Evolutionary conservation across 495 filamentous ascomycete species (phyloP).

Genomic region (Aspergillus avenaceus): DNA sequence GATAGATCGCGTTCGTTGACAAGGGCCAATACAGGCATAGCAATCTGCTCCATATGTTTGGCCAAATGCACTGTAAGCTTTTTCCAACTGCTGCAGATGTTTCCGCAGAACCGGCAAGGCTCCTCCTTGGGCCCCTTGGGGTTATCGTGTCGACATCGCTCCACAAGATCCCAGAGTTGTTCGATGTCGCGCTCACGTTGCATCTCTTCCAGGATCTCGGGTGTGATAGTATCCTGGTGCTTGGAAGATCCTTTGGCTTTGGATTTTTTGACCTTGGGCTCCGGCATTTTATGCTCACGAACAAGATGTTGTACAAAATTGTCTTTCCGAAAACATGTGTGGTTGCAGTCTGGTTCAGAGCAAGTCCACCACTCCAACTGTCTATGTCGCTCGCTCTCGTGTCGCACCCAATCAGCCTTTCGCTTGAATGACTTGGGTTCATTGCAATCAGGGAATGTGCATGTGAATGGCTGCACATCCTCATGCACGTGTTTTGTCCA

Average conservation of each 20-base stretch:
- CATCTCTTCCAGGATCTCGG: slow-evolving; percentile 36
- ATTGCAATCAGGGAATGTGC: slow-evolving; percentile 78
- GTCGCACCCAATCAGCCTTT: slow-evolving; percentile 95
- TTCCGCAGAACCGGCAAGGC: slow-evolving; percentile 86
- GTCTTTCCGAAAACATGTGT: slow-evolving; percentile 85
- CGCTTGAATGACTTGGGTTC: slow-evolving; percentile 95
- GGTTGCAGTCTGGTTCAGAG: slow-evolving; percentile 72
- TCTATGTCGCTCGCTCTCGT: slow-evolving; percentile 91
- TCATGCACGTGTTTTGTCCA: slow-evolving; percentile 99
- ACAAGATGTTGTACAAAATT: slow-evolving; percentile 96
- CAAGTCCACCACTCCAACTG: slow-evolving; percentile 94
- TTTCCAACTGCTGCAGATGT: slow-evolving; percentile 81
- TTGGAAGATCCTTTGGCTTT: slow-evolving; percentile 31
- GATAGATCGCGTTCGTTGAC: slow-evolving; percentile 42
- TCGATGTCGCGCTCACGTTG: slow-evolving; percentile 53
- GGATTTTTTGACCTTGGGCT: slow-evolving; percentile 58
- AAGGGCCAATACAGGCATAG: slow-evolving; percentile 76
- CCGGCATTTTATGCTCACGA: slow-evolving; percentile 84
- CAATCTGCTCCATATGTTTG: slow-evolving; percentile 96
- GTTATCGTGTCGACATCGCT: slow-evolving; percentile 72
- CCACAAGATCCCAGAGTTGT: slow-evolving; percentile 71
- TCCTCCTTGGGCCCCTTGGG: slow-evolving; percentile 65
- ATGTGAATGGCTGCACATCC: slow-evolving; percentile 93
- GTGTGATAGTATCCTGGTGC: slow-evolving; percentile 29
- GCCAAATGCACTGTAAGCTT: slow-evolving; percentile 91